Base-by-base conservation (phyloP, 2,329 filamentous ascomycete species). In the Xylariaceae sp. region DNA sequence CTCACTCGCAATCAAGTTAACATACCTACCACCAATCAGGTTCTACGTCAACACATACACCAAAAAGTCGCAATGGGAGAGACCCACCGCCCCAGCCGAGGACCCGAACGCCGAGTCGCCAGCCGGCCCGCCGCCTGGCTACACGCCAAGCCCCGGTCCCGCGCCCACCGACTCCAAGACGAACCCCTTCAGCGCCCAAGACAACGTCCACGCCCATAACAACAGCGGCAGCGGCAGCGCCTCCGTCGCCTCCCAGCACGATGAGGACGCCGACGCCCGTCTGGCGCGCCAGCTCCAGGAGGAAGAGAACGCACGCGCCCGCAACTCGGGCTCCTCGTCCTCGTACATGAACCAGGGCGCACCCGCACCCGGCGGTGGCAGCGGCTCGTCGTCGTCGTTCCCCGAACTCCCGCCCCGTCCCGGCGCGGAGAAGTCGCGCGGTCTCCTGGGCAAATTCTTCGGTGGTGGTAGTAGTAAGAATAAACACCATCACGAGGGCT, bases 41-140 rank as follows among this genome's bases (percentile, higher is more conserved):
- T 96, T 94, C 82, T 97, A 89, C 77, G 89, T 96, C 62, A 94
- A 97, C 77, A 84, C 89, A 62, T 84, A 87, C 74, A 96, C 92
- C 65, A 94, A 94, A 70, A 82, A 88, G 71, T 96, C 92, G 4
- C 89, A 93, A 81, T 97, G 92, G 92, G 89, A 96, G 3, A 88
- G 85, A 67, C 92, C 92, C 15, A 90, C 86, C 44, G 81, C 81
- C 56, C 87, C 89, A 49, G 85, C 85, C 55, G 82, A 83, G 65
- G 79, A 82, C 13, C 74, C 80, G 6, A 71, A 77, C 10, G 72
- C 73, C 42, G 70, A 66, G 51, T 71, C 72, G 5, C 77, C 87
- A 10, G 74, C 79, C 4, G 88, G 85, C 44, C 80, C 87, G 2
- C 89, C 89, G 10, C 88, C 89, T 0, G 80, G 82, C 63, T 92